Percentiles rank a stretch among this genome's conserved stretches.
Conservation (phyloP, 257 asterid species). For the Rhazya stricta region DNA sequence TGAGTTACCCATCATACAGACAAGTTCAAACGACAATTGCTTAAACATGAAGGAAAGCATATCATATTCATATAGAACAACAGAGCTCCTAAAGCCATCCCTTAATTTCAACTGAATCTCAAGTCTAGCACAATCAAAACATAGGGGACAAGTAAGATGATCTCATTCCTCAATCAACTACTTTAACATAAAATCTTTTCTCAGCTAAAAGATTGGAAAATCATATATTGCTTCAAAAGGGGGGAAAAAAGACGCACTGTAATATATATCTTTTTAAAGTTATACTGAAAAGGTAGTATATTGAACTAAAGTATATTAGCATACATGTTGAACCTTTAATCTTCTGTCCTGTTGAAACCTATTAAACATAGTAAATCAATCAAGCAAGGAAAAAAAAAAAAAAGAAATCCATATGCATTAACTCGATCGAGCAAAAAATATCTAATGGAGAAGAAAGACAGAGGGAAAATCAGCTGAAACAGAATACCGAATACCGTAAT, state of each 20-base stretch:
- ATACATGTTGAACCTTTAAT: not conserved
- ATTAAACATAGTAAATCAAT: not conserved
- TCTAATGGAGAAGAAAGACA: not conserved
- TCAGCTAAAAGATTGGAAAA: not conserved
- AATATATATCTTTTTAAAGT: no score
- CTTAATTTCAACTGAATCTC: slow-evolving; percentile 15
- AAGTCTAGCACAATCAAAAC: slow-evolving; percentile 15
- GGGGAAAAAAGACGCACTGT: not conserved
- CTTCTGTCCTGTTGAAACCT: not conserved
- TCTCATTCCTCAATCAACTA: not conserved
- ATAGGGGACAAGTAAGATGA: slow-evolving; percentile 10
- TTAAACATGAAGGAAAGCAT: slow-evolving; percentile 19
- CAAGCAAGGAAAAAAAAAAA: not conserved
- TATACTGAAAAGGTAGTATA: not conserved
- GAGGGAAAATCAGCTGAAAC: not conserved
- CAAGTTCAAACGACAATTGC: not conserved
- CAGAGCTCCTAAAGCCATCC: slow-evolving; percentile 22
- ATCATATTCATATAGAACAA: not conserved
- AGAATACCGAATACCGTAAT: not conserved
- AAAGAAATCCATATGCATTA: not conserved
- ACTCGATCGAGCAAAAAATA: not conserved
- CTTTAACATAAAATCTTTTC: not conserved
- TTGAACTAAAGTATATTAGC: not conserved
- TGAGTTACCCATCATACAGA: not conserved
- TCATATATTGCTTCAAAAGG: no score